Evolutionary conservation across 2,329 filamentous ascomycete genomes (phyloP), one percentile per base, ranked within the genome.

Genomic region (Dichotomopilus funicola): DNA sequence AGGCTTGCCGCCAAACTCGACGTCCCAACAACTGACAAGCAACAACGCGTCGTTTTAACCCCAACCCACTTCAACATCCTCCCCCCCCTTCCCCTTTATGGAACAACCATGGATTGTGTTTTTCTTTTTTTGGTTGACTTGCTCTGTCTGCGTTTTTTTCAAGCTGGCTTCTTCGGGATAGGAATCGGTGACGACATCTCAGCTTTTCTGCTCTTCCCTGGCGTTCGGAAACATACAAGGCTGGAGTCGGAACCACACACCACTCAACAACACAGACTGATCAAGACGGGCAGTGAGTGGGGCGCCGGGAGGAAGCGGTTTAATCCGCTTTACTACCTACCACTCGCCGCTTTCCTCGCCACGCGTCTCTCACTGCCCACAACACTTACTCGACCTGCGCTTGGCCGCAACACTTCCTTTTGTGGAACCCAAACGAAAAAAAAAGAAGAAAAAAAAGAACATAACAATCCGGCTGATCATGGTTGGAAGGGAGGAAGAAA

Each of bases 91-190:
- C 37, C 8, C 37, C 37, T 12, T 12, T 40, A 4, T 9, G 4
- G 12, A 60, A 53, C 55, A 61, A 59, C 57, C 59, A 61, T 59
- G 57, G 53, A 61, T 59, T 55, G 57, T 58, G 55, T 61, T 55
- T n/a, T 53, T 56, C 54, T 59, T 55, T 27, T 27, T 27, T 27
- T 27, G 2, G 19, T 27, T 27, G 19, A 27, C 41, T 58, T 56
- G 59, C 47, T 63, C 57, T 63, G 59, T 55, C 58, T 60, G 58
- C 51, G 19, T 27, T 27, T 27, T 27, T 27, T 27, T 61, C 60
- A 55, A 56, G 51, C 54, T 57, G 53, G 48, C 47, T 59, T 54
- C 42, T 53, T 57, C 49, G 49, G 48, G 41, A 49, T 40, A 53
- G 54, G 13, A 57, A 44, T 40, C 31, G 58, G 56, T 36, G 48